Base-by-base conservation (phyloP, 2,329 filamentous ascomycete species). In the Hysterium pulicare region DNA sequence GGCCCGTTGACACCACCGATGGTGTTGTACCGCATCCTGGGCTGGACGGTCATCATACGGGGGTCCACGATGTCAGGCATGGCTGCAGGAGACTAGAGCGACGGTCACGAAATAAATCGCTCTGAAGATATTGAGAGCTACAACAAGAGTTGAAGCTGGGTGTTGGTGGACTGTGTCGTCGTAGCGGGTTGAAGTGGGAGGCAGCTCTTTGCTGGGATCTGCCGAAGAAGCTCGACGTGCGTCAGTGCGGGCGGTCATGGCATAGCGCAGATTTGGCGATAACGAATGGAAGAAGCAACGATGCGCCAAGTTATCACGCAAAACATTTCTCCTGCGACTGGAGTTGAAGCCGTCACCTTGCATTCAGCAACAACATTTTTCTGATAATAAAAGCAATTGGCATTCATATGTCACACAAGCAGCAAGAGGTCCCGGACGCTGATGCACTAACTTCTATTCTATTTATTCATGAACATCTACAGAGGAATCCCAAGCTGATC, bases 1-100 rank as follows among this genome's bases (percentile, higher is more conserved):
- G 93, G 93, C 46, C 93, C 93, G 75, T 98, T 98, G 72, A 98
- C 85, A 76, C 91, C 91, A 65, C 90, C 88, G 67, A 98, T 90
- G 59, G 93, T 98, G 77, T 98, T 98, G 82, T 98, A 98, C 63
- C 86, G 84, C 72, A 97, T 79, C 67, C 83, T 76, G 56, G 84
- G 84, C 66, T 82, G 79, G 67, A 87, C 71, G 58, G 67, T 63
- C 69, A 76, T 74, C 71, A 74, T 74, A 51, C 73, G 67, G 50
- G 73, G 72, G 50, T 76, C 72, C 41, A 68, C 51, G 34, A 58
- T 45, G 47, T 62, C 60, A 46, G 66, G 58, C 61, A 70, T 69
- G 48, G 37, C 54, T 60, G 57, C 51, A 53, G 57, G 51, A 37
- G 32, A 28, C 28, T 24, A 48, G 53, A 49, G 55, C 51, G 55